Base-by-base conservation (phyloP, 108 stramenopile genomes). In the Nitzschia sp. region DNA sequence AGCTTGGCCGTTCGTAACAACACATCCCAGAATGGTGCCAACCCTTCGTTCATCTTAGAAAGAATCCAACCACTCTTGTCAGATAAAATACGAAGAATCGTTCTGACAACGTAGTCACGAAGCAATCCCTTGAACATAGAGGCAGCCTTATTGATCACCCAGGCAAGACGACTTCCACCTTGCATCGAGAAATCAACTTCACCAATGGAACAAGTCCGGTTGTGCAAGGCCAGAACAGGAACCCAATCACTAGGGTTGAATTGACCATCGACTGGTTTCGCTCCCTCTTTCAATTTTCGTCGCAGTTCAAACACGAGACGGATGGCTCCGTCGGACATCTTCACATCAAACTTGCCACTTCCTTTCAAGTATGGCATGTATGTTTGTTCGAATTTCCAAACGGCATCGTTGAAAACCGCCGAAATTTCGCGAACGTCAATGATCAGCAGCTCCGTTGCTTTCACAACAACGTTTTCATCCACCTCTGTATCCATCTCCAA, bases 301-400 rank as follows among this genome's bases (percentile, higher is more conserved):
- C 88, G 71, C 3, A 95, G 80, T 69, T 95, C 94, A 77, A 95
- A 95, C 26, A 87, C 83, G 54, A 95, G 79, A 43, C 88, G 77
- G 46, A 95, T 88, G 42, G 82, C 69, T 11, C 90, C 94, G 59
- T 83, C 83, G 42, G 78, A 87, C 43, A 95, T 74, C 21, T 80
- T 80, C 8, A 90, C 84, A 62, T 95, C 80, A 12, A 87, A 88
- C 34, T 75, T 81, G 8, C 94, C 94, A 26, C 71, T 78, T 56
- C 91, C 94, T 73, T 92, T 91, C 61, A 95, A 51, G 53, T 95
- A 92, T 0, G 94, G 94, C 80, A 95, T 84, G 67, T 95, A 95
- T 25, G 94, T 95, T 66, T 95, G 94, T 67, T 91, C 94, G 59
- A 95, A 95, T 43, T 85, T 78, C 92, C 92, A 94, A 19, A 72